Percentiles rank a stretch among this genome's conserved stretches.
These are phyloP conservation scores for Tylopilus sp. DNA, from an alignment of 768 basidiomycete genomes.

Conservation along the genomic window DNA sequence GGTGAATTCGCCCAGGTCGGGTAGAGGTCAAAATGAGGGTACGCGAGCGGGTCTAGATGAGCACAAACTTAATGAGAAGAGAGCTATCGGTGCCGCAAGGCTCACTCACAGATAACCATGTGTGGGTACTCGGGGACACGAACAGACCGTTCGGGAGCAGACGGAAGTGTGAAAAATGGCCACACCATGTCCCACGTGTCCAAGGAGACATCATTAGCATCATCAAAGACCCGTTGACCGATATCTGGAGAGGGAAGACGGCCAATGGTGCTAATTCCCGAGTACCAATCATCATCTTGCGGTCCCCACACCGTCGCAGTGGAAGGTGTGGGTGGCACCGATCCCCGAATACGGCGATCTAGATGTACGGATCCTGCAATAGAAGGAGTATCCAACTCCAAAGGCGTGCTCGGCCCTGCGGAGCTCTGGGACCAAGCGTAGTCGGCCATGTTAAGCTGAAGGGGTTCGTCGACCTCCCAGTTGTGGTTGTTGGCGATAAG, in stretches of 20 bases:
- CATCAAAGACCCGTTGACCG: conserved; percentile 51
- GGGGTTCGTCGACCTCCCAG: conserved; percentile 28
- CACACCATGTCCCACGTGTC: conserved; percentile 12
- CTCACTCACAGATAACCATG: conserved; percentile 28
- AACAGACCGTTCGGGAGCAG: background rate
- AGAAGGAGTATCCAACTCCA: conserved; percentile 36
- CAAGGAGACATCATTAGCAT: conserved; percentile 39
- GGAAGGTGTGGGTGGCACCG: conserved; percentile 47
- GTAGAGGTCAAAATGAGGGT: conserved; percentile 35
- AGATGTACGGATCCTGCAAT: conserved; percentile 54
- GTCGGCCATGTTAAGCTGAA: conserved; percentile 58
- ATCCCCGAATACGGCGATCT: conserved; percentile 50
- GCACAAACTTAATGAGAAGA: conserved; percentile 3
- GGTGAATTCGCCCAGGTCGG: conserved; percentile 14
- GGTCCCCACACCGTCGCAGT: conserved; percentile 52
- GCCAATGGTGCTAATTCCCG: conserved; percentile 32
- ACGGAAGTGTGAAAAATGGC: conserved; percentile 3
- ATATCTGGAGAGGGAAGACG: conserved; percentile 57
- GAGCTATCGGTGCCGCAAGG: background rate
- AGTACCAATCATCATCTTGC: conserved; percentile 40
- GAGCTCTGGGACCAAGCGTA: conserved; percentile 71
- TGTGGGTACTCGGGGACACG: conserved; percentile 21
- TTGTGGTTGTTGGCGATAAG: conserved; percentile 15
- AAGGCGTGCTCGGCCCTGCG: conserved; percentile 52
- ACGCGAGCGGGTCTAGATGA: conserved; percentile 18